These are phyloP conservation scores for Tilletiaria anomala DNA, from an alignment of 1,284 basidiomycete species.

Conservation along the genomic window DNA sequence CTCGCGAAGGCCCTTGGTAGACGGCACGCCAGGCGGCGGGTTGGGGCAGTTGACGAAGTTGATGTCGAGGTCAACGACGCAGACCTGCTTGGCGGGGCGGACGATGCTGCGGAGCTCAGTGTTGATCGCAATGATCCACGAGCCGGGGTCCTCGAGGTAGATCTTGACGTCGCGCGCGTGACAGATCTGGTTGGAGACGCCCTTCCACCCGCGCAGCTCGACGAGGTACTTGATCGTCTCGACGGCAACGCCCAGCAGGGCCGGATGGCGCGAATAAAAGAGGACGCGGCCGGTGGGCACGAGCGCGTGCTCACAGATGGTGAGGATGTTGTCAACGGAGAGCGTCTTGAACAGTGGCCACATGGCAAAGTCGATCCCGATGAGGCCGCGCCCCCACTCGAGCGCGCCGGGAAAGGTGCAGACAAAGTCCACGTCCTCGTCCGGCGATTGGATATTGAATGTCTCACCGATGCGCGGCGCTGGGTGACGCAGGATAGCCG, in stretches of 20 bases:
- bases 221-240: constrained; percentile 80
- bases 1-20: constrained; percentile 65
- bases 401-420: constrained; percentile 41
- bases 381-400: constrained; percentile 41
- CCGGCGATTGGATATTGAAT: constrained; percentile 19
- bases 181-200: constrained; percentile 46
- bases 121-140: constrained; percentile 83
- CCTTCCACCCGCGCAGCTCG: constrained; percentile 85
- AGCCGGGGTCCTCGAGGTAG: constrained; percentile 53
- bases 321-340: constrained; percentile 83
- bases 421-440: constrained; percentile 33
- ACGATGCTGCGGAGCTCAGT: constrained; percentile 66
- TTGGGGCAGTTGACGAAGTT: constrained; percentile 70
- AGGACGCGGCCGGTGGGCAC: constrained; percentile 81
- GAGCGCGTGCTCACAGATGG: constrained; percentile 83
- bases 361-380: constrained; percentile 59
- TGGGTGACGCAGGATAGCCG: constrained; percentile 34
- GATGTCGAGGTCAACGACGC: constrained; percentile 81
- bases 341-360: constrained; percentile 92
- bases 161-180: constrained; percentile 81
- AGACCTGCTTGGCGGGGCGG: constrained; percentile 60
- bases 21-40: constrained; percentile 65
- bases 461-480: constrained; percentile 31
- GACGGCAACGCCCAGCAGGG: constrained; percentile 78
- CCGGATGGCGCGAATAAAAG: constrained; percentile 76